Evolutionary conservation across 441 rosid species (phyloP).

Genomic region (Eruca vesicaria): DNA sequence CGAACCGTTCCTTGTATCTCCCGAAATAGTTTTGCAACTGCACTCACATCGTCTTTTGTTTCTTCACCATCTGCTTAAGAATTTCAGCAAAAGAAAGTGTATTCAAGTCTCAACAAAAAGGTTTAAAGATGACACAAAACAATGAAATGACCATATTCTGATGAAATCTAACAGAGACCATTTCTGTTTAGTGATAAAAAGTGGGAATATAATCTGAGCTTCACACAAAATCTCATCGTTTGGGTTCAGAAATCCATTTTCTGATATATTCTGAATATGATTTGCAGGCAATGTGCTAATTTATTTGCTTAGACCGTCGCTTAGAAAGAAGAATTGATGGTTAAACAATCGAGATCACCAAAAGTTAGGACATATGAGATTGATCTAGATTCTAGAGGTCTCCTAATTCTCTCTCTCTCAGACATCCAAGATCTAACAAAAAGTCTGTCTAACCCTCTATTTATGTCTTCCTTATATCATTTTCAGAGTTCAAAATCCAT

Average conservation of each 20-base stretch:
- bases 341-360: neutral
- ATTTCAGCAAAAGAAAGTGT: conserved; percentile 16
- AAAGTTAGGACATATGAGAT: neutral
- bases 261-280: neutral
- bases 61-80: conserved; percentile 43
- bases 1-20: conserved; percentile 47
- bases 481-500: neutral
- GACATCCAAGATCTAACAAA: too few species aligned
- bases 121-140: conserved; percentile 5
- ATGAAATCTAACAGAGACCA: neutral
- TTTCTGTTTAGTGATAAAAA: neutral
- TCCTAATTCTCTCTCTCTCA: neutral
- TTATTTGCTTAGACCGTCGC: neutral
- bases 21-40: conserved; percentile 50
- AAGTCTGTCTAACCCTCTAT: neutral
- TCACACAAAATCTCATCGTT: neutral
- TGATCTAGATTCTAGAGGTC: neutral
- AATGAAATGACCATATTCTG: neutral
- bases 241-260: neutral
- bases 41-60: conserved; percentile 38
- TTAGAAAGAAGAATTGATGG: neutral
- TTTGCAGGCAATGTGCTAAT: neutral
- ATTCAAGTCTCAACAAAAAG: neutral
- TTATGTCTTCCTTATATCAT: neutral
- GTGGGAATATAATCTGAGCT: neutral